Evolutionary conservation across 495 filamentous ascomycete genomes (phyloP).

Genomic region (Daldinia concentrica): DNA sequence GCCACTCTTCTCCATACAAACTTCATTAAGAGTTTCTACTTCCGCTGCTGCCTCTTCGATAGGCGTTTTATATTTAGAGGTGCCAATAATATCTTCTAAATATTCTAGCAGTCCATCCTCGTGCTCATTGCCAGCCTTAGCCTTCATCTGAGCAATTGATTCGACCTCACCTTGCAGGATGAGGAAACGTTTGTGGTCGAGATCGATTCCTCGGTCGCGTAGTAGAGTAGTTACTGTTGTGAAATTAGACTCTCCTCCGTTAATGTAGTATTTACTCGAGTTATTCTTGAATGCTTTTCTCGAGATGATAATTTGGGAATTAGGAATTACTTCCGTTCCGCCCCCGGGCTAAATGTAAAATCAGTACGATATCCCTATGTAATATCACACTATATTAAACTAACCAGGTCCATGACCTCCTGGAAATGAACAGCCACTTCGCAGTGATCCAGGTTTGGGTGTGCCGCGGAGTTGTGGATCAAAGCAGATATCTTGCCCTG

Average conservation of each 20-base stretch:
- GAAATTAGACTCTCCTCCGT: conserved; percentile 86
- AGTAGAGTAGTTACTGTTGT: conserved; percentile 90
- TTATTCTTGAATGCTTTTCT: conserved; percentile 98
- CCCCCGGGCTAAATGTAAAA: conserved; percentile 65
- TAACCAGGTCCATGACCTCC: conserved; percentile 83
- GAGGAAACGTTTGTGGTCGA: conserved; percentile 97
- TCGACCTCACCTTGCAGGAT: conserved; percentile 98
- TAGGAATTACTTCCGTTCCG: conserved; percentile 74
- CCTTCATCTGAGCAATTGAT: conserved; percentile 98
- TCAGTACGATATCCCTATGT: conserved; percentile 24
- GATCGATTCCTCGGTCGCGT: conserved; percentile 86
- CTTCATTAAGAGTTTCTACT: conserved; percentile 90
- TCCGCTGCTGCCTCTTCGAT: conserved; percentile 93
- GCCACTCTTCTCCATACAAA: conserved; percentile 91
- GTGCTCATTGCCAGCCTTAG: conserved; percentile 92
- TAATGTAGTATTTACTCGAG: conserved; percentile 96
- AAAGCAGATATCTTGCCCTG: conserved; percentile 98
- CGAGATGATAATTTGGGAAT: conserved; percentile 86
- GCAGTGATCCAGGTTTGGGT: conserved; percentile 85
- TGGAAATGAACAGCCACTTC: conserved; percentile 97
- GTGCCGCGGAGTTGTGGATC: conserved; percentile 92
- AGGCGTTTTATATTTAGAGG: conserved; percentile 94
- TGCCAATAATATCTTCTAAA: conserved; percentile 97
- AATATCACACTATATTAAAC: conserved; percentile 17
- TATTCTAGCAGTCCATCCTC: conserved; percentile 97